These are phyloP conservation scores for Cladosporium velox DNA, from an alignment of 2,329 filamentous ascomycete genomes.

Conservation along the genomic window DNA sequence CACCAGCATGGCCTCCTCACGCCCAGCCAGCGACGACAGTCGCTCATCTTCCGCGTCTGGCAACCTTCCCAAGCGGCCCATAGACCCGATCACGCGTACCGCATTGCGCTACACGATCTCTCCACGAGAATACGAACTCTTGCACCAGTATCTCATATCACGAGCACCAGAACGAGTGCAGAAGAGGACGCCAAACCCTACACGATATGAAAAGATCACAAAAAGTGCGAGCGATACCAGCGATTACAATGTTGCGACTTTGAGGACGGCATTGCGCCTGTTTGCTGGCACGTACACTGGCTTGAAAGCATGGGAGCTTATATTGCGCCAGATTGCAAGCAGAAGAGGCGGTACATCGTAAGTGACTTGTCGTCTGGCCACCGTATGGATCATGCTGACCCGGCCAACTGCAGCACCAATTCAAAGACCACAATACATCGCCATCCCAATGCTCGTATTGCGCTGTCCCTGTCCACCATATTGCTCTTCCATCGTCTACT, in stretches of 20 bases:
- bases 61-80: constrained; percentile 28
- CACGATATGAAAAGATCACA: constrained; percentile 53
- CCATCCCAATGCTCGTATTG: constrained; percentile 69
- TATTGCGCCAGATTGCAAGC: constrained; percentile 41
- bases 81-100: constrained; percentile 78
- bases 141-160: constrained; percentile 81
- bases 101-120: constrained; percentile 81
- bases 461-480: constrained; percentile 79
- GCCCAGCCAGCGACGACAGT: constrained; percentile 13
- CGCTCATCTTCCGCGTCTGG: constrained; percentile 23
- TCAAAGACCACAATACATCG: constrained; percentile 20
- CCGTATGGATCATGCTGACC: not conserved
- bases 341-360: constrained; percentile 23
- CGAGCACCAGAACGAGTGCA: constrained; percentile 62
- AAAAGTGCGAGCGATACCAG: constrained; percentile 32
- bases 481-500: constrained; percentile 86
- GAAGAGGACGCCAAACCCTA: constrained; percentile 54
- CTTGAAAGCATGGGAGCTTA: constrained; percentile 50
- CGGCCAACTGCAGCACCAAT: not conserved
- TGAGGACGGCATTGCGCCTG: constrained; percentile 49
- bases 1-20: constrained; percentile 4
- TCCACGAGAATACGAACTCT: constrained; percentile 78
- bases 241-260: constrained; percentile 51
- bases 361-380: not conserved
- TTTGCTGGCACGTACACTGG: constrained; percentile 46